phyloP scores from a whole-genome alignment of 306 rosid genomes.

The Oxytropis ochrocephala region DNA sequence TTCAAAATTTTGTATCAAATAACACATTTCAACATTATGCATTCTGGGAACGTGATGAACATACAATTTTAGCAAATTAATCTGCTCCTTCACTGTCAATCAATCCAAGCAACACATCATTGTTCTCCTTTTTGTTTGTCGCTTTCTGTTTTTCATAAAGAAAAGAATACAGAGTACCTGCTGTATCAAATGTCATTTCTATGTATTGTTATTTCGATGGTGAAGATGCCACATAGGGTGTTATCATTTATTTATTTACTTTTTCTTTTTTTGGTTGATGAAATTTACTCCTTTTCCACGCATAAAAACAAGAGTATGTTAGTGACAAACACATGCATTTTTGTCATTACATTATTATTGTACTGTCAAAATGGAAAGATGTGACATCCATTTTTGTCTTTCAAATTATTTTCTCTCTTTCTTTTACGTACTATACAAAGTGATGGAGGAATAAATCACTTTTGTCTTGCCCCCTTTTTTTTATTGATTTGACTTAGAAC shows the following conservation, averaged over 20 bases:
- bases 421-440: too few species aligned
- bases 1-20: too few species aligned
- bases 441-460: too few species aligned
- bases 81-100: slow-evolving; percentile 8
- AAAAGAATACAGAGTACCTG: background rate
- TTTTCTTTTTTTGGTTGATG: background rate
- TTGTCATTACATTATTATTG: too few species aligned
- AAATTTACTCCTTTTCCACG: background rate
- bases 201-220: background rate
- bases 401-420: too few species aligned
- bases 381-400: too few species aligned
- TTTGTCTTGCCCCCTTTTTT: too few species aligned
- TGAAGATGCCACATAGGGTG: slow-evolving; percentile 1
- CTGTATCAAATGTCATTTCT: slow-evolving; percentile 5
- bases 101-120: background rate
- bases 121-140: background rate
- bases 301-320: background rate
- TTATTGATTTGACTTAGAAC: too few species aligned
- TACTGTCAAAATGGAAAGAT: too few species aligned
- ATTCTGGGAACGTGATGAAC: too few species aligned
- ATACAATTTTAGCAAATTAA: too few species aligned
- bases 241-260: background rate
- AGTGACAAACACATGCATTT: background rate
- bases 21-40: too few species aligned
- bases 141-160: background rate